Evolutionary conservation across 257 asterid genomes (phyloP).

Genomic region (Primulina tabacum): DNA sequence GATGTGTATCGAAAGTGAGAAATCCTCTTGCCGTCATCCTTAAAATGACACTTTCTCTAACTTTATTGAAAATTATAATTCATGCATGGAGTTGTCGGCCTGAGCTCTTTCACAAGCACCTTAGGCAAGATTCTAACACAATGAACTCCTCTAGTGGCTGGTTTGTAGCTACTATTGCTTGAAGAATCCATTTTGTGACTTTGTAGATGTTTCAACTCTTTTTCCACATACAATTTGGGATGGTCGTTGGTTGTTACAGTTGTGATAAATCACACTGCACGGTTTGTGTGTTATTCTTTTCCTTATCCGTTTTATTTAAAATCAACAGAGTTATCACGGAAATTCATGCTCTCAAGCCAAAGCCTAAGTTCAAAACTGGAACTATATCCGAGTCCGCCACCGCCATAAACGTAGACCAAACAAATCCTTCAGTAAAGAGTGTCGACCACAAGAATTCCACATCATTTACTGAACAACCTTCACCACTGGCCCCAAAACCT

Average conservation of each 20-base stretch:
- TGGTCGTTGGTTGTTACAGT: not conserved
- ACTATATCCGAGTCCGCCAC: slow-evolving; percentile 44
- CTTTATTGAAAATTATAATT: not conserved
- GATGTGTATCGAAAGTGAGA: not conserved
- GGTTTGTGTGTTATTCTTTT: no score
- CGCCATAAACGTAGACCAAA: slow-evolving; percentile 41
- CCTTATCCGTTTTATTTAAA: not conserved
- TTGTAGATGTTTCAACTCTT: not conserved
- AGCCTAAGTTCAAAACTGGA: slow-evolving; percentile 46
- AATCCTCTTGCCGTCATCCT: not conserved
- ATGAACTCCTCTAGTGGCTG: not conserved
- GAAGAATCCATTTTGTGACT: not conserved
- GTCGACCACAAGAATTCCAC: slow-evolving; percentile 38
- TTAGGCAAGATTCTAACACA: not conserved
- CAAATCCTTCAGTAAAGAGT: slow-evolving; percentile 23
- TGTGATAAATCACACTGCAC: not conserved
- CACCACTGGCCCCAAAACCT: slow-evolving; percentile 36
- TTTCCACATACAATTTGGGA: not conserved
- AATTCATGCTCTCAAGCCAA: slow-evolving; percentile 35
- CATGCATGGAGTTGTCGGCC: not conserved
- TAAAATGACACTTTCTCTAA: not conserved
- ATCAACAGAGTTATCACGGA: not conserved
- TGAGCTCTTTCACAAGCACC: not conserved
- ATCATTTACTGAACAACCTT: slow-evolving; percentile 26
- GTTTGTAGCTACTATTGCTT: no score